A percentile compares a stretch with the other conserved stretches of the same genome.
These are phyloP conservation scores for Apiospora arundinis DNA, from an alignment of 2,329 filamentous ascomycete genomes.

Conservation along the genomic window DNA sequence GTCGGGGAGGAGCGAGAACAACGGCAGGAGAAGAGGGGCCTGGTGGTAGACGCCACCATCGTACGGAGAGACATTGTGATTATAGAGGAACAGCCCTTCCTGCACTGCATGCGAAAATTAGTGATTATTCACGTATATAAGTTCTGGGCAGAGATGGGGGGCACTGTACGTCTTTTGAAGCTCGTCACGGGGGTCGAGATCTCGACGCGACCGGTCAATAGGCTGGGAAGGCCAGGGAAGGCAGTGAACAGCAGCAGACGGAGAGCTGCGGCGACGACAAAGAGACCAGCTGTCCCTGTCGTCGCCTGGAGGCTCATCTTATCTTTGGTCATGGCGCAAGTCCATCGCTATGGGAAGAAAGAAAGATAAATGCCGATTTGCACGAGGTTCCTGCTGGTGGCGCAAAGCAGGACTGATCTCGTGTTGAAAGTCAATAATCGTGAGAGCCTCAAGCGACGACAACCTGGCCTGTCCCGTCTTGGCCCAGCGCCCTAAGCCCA, in stretches of 20 bases:
- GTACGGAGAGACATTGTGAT: constrained; percentile 95
- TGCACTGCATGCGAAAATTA: constrained; percentile 65
- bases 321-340: constrained; percentile 39
- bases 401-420: constrained; percentile 10
- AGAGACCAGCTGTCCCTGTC: constrained; percentile 68
- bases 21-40: constrained; percentile 86
- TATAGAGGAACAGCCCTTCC: constrained; percentile 95
- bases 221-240: constrained; percentile 83
- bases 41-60: constrained; percentile 86
- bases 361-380: background rate
- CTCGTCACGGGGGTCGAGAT: constrained; percentile 96
- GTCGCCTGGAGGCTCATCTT: constrained; percentile 46
- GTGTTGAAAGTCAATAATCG: constrained; percentile 12
- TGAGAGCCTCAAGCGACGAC: background rate
- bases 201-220: constrained; percentile 90
- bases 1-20: constrained; percentile 88
- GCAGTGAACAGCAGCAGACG: constrained; percentile 79
- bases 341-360: constrained; percentile 37
- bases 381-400: constrained; percentile 2
- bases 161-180: constrained; percentile 86
- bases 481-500: constrained; percentile 2
- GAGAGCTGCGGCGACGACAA: constrained; percentile 76
- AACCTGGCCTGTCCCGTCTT: constrained; percentile 15
- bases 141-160: background rate
- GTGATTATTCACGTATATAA: background rate